These are phyloP conservation scores for Filobasidium floriforme DNA, from an alignment of 768 basidiomycete species.

Conservation along the genomic window DNA sequence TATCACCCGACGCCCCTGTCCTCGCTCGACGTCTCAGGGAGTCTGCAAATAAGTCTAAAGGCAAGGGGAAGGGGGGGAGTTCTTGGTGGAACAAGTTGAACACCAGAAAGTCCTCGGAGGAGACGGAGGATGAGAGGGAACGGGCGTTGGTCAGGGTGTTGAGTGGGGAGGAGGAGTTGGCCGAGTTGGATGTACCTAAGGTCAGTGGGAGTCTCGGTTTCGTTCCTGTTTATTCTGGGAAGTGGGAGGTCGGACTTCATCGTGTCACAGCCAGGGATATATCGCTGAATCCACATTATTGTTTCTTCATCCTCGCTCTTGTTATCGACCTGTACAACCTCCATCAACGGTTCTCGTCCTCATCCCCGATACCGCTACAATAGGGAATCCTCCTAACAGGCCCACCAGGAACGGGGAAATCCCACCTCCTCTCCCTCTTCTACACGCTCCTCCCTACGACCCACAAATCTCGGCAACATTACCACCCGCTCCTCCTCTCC, in stretches of 20 bases:
- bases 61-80: too few species aligned
- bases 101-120: constrained; percentile 19
- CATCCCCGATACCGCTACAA: too few species aligned
- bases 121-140: constrained; percentile 30
- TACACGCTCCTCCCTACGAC: constrained; percentile 52
- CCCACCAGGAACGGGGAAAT: constrained; percentile 55
- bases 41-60: constrained; percentile 9
- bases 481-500: constrained; percentile 43
- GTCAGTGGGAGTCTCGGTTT: too few species aligned
- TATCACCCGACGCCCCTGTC: constrained; percentile 33
- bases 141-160: constrained; percentile 48
- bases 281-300: too few species aligned
- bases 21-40: constrained; percentile 24
- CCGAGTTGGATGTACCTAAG: constrained; percentile 52
- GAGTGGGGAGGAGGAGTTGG: constrained; percentile 53
- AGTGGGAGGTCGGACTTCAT: too few species aligned
- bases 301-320: too few species aligned
- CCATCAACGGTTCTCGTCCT: not conserved
- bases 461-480: constrained; percentile 56
- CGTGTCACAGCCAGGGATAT: too few species aligned
- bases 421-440: constrained; percentile 56
- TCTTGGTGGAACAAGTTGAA: constrained; percentile 31
- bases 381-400: constrained; percentile 54
- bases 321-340: too few species aligned
- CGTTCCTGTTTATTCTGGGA: too few species aligned